Percentiles rank a stretch among this genome's conserved stretches.
Conservation (phyloP, 2,329 filamentous ascomycete species). For the Fusarium cyanostomum region DNA sequence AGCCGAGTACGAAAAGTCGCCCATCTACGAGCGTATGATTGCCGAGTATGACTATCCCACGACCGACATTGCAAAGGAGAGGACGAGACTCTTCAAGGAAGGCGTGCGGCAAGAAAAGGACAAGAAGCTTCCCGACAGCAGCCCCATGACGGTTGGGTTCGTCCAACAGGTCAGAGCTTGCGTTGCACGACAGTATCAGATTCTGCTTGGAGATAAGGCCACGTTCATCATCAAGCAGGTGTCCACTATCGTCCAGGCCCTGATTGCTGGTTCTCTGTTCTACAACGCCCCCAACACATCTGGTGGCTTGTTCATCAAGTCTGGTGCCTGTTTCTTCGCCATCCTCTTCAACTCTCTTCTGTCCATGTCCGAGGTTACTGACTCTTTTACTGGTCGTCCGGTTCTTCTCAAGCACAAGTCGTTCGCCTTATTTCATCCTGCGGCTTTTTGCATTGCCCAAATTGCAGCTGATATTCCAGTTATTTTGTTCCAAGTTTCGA, state of each 20-base stretch:
- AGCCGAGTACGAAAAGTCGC: constrained; percentile 60
- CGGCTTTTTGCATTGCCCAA: constrained; percentile 66
- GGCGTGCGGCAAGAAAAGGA: constrained; percentile 64
- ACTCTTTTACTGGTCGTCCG: constrained; percentile 68
- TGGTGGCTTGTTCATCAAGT: constrained; percentile 69
- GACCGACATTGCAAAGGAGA: constrained; percentile 56
- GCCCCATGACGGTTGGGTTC: constrained; percentile 66
- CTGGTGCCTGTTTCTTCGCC: constrained; percentile 71
- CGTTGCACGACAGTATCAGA: constrained; percentile 69
- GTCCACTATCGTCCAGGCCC: constrained; percentile 65
- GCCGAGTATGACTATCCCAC: constrained; percentile 67
- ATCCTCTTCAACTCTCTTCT: constrained; percentile 70
- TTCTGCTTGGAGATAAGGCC: constrained; percentile 71
- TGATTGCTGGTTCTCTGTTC: constrained; percentile 74
- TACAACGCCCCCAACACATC: constrained; percentile 69
- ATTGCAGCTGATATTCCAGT: constrained; percentile 65
- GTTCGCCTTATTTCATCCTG: constrained; percentile 67
- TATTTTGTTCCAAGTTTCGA: constrained; percentile 65
- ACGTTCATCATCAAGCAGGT: constrained; percentile 71
- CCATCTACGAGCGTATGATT: constrained; percentile 60
- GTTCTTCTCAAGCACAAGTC: constrained; percentile 67
- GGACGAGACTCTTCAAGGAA: constrained; percentile 64
- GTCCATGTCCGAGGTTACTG: constrained; percentile 72
- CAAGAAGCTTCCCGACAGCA: constrained; percentile 61
- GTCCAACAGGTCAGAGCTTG: constrained; percentile 64